Base-by-base conservation (phyloP, 2,329 filamentous ascomycete genomes). In the Colletotrichum sp. region DNA sequence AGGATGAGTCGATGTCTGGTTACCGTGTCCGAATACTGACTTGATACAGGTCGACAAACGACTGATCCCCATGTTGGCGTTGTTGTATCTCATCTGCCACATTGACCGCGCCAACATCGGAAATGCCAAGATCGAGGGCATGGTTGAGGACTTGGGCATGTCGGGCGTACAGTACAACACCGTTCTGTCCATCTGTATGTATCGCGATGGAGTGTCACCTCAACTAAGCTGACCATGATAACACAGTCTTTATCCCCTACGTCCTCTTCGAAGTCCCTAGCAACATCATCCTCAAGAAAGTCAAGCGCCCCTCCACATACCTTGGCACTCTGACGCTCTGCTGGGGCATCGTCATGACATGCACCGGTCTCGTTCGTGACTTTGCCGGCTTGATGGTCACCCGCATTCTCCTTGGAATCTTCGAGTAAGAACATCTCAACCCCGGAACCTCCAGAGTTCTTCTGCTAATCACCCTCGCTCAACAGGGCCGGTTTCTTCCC, bases 221-320 rank as follows among this genome's bases (percentile, higher is more conserved):
- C 30, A 6, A 18, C n/a, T 18, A 1, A 30, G 32, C 58, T 61
- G 0, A 63, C 61, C 21, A 10, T 9, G 1, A 2, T 26, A 4
- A 0, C n/a, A 26, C 7, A 58, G 73, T 95, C 84, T 95, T 94
- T 85, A 87, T 94, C 48, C 88, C 91, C 3, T 95, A 95, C 80
- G 86, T 92, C 2, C 84, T 93, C 16, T 92, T 93, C 75, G 92
- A 94, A 79, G 88, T 90, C 0, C 81, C 92, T 26, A 93, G 92
- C 38, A 94, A 94, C 79, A 84, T 93, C 68, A 83, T 94, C 52
- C 87, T 94, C 68, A 94, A 94, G 81, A 87, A 87, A 2, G 84
- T 93, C 78, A 87, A 90, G 8, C 73, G 69, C n/a, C 93, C 93
- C 0, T 91, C 90, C 48, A 83, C 92, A 52, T 94, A 94, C 78